Evolutionary conservation across 768 basidiomycete genomes (phyloP), one percentile per base, ranked within the genome.

Genomic region (Russula earlei): DNA sequence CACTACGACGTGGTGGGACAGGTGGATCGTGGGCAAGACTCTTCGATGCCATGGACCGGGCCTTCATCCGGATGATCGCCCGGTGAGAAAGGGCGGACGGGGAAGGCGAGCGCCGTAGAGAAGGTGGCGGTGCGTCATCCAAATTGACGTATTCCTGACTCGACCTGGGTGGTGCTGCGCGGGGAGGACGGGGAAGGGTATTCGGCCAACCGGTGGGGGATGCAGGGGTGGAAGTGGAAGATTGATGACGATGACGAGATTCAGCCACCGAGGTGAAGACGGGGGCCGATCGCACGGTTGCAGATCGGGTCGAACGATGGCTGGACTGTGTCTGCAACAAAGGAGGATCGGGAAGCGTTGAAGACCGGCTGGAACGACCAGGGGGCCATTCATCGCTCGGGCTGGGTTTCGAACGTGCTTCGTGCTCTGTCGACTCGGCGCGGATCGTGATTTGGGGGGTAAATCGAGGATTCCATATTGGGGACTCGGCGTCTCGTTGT

Each of bases 391-490:
- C 58, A 20, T 54, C n/a, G n/a, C n/a, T n/a, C n/a, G n/a, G n/a
- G 59, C 55, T n/a, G 59, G 52, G 20, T 24, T 29, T 36, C 55
- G 49, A 19, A 36, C 14, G 36, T 62, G 58, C 10, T 33, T 45
- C 7, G 59, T 51, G 10, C 49, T 46, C 37, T 60, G 60, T 19
- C 45, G 61, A 36, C 22, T 45, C 24, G 61, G 54, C 48, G 33
- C 52, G 19, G 61, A 60, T 14, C 58, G 58, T 25, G 58, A 63
- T 38, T 52, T 53, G 29, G 42, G 40, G 25, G 62, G 65, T 34
- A 64, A 53, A 49, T 62, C 57, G 24, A 55, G 48, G 25, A 64
- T 63, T 27, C 62, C 62, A 24, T 64, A 64, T 29, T 61, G 60
- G 22, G 60, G 63, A 20, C 60, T 58, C 50, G 55, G 61, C 43